A percentile compares a stretch with the other conserved stretches of the same genome.
Evolutionary conservation across 2,329 filamentous ascomycete genomes (phyloP).

Genomic region (Parascedosporium putredinis): DNA sequence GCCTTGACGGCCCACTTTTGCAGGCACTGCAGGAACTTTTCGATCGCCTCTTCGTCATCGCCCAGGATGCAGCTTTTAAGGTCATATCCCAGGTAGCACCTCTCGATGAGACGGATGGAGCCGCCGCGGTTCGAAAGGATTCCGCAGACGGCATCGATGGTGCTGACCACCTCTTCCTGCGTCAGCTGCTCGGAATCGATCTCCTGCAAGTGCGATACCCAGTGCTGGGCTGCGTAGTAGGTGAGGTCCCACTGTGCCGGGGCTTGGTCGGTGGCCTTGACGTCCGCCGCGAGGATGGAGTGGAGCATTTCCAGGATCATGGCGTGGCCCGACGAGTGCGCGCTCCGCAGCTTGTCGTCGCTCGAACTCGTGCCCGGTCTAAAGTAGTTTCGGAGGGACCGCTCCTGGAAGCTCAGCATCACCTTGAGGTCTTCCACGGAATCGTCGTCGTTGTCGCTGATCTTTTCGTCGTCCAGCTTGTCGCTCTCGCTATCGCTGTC

Average conservation of each 20-base stretch:
- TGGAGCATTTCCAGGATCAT: slow-evolving; percentile 1
- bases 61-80: not conserved
- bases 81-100: not conserved
- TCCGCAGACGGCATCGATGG: slow-evolving; percentile 4
- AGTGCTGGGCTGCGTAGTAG: not conserved
- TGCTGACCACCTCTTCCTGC: not conserved
- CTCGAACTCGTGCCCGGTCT: not conserved
- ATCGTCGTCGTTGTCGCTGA: not conserved
- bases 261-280: not conserved
- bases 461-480: not conserved
- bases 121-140: slow-evolving; percentile 3
- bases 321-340: not conserved
- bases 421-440: not conserved
- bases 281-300: not conserved
- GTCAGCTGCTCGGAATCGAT: not conserved
- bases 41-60: not conserved
- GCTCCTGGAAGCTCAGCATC: slow-evolving; percentile 5
- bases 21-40: not conserved
- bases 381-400: slow-evolving; percentile 1
- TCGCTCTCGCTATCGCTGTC: slow-evolving; percentile 4
- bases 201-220: not conserved
- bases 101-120: not conserved
- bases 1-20: slow-evolving; percentile 1
- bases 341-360: slow-evolving; percentile 4
- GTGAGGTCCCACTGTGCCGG: not conserved